A percentile compares a stretch with the other conserved stretches of the same genome.
These are phyloP conservation scores for Daldinia sp. DNA, from an alignment of 2,329 filamentous ascomycete species.

Conservation along the genomic window DNA sequence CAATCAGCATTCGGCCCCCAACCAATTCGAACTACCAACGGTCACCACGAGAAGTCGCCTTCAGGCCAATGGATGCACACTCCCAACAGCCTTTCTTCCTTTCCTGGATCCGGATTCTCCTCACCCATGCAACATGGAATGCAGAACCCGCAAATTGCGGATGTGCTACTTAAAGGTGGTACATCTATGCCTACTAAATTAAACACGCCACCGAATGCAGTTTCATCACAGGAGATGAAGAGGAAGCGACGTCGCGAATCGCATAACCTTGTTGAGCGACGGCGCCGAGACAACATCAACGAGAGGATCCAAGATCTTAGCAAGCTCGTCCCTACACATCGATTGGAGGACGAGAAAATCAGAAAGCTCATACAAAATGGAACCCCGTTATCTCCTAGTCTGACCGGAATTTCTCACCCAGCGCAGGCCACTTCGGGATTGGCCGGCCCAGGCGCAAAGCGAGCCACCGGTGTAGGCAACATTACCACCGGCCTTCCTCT, in stretches of 20 bases:
- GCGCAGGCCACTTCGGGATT: conserved; percentile 86
- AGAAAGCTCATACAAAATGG: conserved; percentile 95
- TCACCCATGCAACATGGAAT: conserved; percentile 79
- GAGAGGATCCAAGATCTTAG: conserved; percentile 97
- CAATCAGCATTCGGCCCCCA: conserved; percentile 80
- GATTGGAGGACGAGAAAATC: conserved; percentile 96
- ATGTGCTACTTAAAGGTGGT: conserved; percentile 88
- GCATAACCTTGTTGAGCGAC: conserved; percentile 95
- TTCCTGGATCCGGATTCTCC: conserved; percentile 87
- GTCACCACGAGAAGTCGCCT: conserved; percentile 81
- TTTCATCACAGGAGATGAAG: conserved; percentile 93
- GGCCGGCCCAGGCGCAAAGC: conserved; percentile 84
- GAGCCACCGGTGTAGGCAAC: conserved; percentile 81
- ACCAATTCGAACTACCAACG: conserved; percentile 77
- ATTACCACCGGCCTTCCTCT: conserved; percentile 93
- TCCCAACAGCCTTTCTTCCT: conserved; percentile 84
- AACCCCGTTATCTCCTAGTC: conserved; percentile 85
- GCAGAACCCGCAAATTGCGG: conserved; percentile 82
- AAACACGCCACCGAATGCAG: conserved; percentile 59
- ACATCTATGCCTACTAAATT: conserved; percentile 93
- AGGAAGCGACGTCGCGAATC: conserved; percentile 90
- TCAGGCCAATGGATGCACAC: conserved; percentile 94
- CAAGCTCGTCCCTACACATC: conserved; percentile 89
- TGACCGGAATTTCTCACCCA: conserved; percentile 77
- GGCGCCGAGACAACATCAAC: conserved; percentile 97